Base-by-base conservation (phyloP, 257 asterid species). In the Anisodus tanguticus region DNA sequence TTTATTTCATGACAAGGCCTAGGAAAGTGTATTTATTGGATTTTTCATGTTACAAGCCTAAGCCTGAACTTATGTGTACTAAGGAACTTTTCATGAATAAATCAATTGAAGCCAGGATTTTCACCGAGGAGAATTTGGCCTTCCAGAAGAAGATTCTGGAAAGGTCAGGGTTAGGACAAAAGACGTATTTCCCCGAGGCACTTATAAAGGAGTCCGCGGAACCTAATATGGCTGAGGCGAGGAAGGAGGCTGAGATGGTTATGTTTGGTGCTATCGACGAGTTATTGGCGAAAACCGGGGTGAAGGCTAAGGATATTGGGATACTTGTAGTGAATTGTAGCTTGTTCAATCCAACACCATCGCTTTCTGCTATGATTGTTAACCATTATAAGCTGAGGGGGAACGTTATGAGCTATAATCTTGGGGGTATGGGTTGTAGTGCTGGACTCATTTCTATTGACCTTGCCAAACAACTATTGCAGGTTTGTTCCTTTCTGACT, bases 401-500 rank as follows among this genome's bases (percentile, higher is more conserved):
- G 0, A 89, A 90, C 9, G 86, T 91, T 16, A 88, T 88, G 70
- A 90, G 93, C 66, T 91, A 89, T 84, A 91, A 91, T 51, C 81
- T 91, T 37, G 92, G 94, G 0, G 94, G 94, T 17, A 91, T 91
- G 94, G 94, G 94, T 3, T 91, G 94, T 83, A 91, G 93, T 60
- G 93, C 93, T 3, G 91, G 94, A 3, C 85, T 91, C 9, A 88
- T 90, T 5, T 58, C 91, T 1, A 86, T 91, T 4, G 91, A 88
- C 83, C 91, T 91, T n/a, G 94, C 94, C 1, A 91, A 87, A 83
- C 82, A 89, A 17, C 89, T 91, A 35, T 71, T 91, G 47, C 92
- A 88, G 91, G 94, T 91, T 58, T 58, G 58, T 51, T 43, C 17
- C 10, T 35, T 55, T 39, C 13, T 4, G 19, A 54, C 11, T 31